phyloP scores from a whole-genome alignment of 768 basidiomycete species.

The Russula sp. region DNA sequence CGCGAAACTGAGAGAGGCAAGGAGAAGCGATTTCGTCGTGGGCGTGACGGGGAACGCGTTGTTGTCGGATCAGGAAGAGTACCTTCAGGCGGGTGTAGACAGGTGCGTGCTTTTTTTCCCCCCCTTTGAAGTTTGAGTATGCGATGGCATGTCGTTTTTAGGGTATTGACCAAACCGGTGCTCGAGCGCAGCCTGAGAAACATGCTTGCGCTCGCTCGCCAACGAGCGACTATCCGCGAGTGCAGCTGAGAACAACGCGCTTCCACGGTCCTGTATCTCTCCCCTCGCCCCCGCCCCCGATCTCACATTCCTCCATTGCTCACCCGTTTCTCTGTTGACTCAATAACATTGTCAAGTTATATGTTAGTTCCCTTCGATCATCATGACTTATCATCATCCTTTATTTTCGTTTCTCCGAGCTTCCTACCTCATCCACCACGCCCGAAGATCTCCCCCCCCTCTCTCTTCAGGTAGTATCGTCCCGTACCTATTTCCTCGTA shows the following conservation, averaged over 20 bases:
- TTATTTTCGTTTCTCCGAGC: not conserved
- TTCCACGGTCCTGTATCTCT: conserved; percentile 10
- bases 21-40: conserved; percentile 72
- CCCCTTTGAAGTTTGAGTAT: not conserved
- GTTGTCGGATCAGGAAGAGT: conserved; percentile 52
- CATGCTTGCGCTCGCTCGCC: conserved; percentile 39
- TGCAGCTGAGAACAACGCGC: conserved; percentile 24
- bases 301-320: not conserved
- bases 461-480: not conserved
- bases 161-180: conserved; percentile 77
- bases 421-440: too few relatives aligned
- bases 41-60: conserved; percentile 60
- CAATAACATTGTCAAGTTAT: not conserved
- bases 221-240: conserved; percentile 31
- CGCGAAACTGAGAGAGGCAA: conserved; percentile 54
- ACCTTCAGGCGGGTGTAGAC: conserved; percentile 69
- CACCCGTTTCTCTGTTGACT: not conserved
- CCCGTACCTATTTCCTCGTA: not conserved
- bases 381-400: not conserved
- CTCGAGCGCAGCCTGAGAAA: conserved; percentile 46
- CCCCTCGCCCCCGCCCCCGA: too few relatives aligned
- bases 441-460: too few relatives aligned
- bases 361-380: not conserved
- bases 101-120: conserved; percentile 40
- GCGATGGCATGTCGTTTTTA: conserved; percentile 27